Percentiles rank a stretch among this genome's conserved stretches.
phyloP scores from a whole-genome alignment of 352 stramenopile genomes.

The Globisporangium abappressorium region DNA sequence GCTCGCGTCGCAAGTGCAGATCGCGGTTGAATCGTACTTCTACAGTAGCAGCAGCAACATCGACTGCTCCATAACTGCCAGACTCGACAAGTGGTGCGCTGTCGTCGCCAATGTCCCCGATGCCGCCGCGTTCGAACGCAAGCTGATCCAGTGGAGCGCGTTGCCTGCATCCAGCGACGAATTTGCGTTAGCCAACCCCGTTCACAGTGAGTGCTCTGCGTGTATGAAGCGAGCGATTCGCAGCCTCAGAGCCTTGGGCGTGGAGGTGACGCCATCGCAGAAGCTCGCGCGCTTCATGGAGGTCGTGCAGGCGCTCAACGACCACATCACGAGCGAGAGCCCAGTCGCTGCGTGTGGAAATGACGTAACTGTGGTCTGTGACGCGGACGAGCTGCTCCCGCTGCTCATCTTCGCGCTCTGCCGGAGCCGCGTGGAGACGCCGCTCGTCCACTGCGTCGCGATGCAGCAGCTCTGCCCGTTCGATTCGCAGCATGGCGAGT shows the following conservation, averaged over 20 bases:
- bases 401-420: constrained; percentile 40
- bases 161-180: not conserved
- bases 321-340: constrained; percentile 18
- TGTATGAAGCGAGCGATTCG: constrained; percentile 19
- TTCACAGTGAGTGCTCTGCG: not conserved
- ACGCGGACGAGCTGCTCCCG: constrained; percentile 37
- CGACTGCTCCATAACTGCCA: not conserved
- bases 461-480: constrained; percentile 31
- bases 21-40: constrained; percentile 9
- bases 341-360: not conserved
- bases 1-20: not conserved
- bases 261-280: constrained; percentile 17
- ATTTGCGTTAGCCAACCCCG: constrained; percentile 4
- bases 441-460: constrained; percentile 22
- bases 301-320: constrained; percentile 29
- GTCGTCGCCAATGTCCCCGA: not conserved
- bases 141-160: constrained; percentile 1
- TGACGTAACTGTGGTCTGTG: constrained; percentile 3
- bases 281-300: constrained; percentile 32
- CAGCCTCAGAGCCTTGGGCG: constrained; percentile 22
- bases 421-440: constrained; percentile 21
- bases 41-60: not conserved
- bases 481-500: constrained; percentile 30
- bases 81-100: constrained; percentile 5
- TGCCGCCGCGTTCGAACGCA: not conserved